Evolutionary conservation across 202 grass and related monocot genomes (phyloP), one percentile per base, ranked within the genome.

Genomic region (Zoysia matrella): DNA sequence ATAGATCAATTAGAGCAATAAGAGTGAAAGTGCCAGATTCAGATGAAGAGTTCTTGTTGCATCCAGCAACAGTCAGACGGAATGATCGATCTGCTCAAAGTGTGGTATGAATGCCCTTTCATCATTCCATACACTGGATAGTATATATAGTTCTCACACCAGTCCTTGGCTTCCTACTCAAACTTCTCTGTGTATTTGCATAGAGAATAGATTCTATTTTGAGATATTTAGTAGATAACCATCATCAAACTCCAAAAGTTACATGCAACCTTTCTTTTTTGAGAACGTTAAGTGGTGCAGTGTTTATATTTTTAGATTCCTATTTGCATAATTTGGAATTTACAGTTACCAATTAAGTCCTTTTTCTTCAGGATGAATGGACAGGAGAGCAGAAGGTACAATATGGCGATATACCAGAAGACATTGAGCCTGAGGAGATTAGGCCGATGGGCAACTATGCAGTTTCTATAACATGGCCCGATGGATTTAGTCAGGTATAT

Each of bases 11-110:
- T 56, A 90, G 80, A 83, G 92, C 90, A 74, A 98, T 98, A 75
- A 95, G 87, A 91, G 95, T 98, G 68, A 95, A 98, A 88, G 88
- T 98, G 10, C 95, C 95, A 77, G 95, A 98, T 86, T 93, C 92
- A 82, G 89, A 95, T 50, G 95, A 95, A 81, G 92, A 95, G 82
- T 95, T 98, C 88, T 88, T 98, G 65, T 81, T 98, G 75, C 90
- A 98, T 85, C 95, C 95, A 13, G 92, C 95, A 69, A 98, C 90
- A 70, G 95, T 98, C 63, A 85, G 95, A 68, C 72, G 95, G 70
- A 98, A 98, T 3, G 90, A 98, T 69, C 85, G 89, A 65, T 98
- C 92, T 82, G 95, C 95, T 65, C 95, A 98, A 89, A 98, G 92
- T 83, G 95, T 98, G 84, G 95, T 98, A 65, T 2, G 90, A 93